Base-by-base conservation (phyloP, 148 eudicot genomes). In the Rhododendron mucronatum region DNA sequence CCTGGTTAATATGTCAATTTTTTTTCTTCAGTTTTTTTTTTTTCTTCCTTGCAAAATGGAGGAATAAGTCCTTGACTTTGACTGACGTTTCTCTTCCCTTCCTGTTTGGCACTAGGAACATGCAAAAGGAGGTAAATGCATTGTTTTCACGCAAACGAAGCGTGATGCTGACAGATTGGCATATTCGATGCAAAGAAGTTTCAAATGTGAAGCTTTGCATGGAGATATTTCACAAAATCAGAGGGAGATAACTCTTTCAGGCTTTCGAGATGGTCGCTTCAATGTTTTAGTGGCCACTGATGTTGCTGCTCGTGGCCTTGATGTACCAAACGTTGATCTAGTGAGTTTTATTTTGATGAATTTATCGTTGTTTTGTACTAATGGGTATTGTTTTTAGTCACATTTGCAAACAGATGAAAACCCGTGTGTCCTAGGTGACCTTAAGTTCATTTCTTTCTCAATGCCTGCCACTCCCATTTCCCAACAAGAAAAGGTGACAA, bases 281-380 rank as follows among this genome's bases (percentile, higher is more conserved):
- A 92, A 96, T 83, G 84, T 95, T 81, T 91, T 96, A 88, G 94
- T 96, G 63, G 99, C 99, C 78, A 96, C 99, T 84, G 99, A 96
- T 93, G 99, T 96, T 50, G 99, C 99, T 86, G 96, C 99, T 80
- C 99, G 99, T 87, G 99, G 99, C 35, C 99, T 97, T 69, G 99
- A 97, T 87, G 91, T 97, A 55, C 98, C 99, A 82, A 97, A 97
- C 82, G 99, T 97, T 87, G 99, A 97, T 87, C 93, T 97, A 95
- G 99, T 97, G 90, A 75, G 84, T 89, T 57, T 12, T 85, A 59
- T 51, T 61, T 78, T 20, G 0, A 30, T 44, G 10, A 21, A 39
- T 82, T 30, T 82, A 39, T 23, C 83, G 33, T 41, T 13, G 82
- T 33, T 33, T 69, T 63, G 41, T 37, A 30, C 47, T 59, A 39